Evolutionary conservation across 2,329 filamentous ascomycete species (phyloP), one percentile per base, ranked within the genome.

Genomic region (Pseudogymnoascus sp.): DNA sequence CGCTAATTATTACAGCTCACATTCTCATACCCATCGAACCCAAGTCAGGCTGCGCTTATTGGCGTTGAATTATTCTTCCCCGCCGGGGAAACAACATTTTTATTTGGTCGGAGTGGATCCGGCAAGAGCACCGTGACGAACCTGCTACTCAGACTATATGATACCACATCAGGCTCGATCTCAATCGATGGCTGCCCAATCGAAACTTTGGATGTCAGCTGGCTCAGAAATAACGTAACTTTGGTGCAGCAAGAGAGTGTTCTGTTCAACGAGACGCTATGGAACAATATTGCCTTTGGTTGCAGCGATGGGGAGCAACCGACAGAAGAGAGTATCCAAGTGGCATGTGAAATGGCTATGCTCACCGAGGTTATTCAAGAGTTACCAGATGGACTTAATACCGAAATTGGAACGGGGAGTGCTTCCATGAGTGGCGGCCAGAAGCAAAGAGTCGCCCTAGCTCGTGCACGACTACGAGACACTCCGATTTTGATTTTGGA

Each of bases 121-220:
- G 93, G 93, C 0, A 98, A 98, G 74, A 96, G 91, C 68, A 98
- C 93, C 0, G 72, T 98, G 1, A 87, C 89, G 1, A 91, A 91
- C 71, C 80, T 98, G 0, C 79, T 98, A 0, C 80, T 92, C 60
- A 84, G 87, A 11, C 89, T 96, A 68, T 96, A 97, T 71, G 78
- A 84, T 6, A 84, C 90, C 0, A 74, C 77, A 0, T 77, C 77
- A 0, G 93, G 93, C 0, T 74, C 82, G 0, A 86, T 97, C 14
- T 72, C 81, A 0, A 77, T 98, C 8, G 91, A 96, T 70, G 86
- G 83, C 0, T 72, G 81, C 1, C 76, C 84, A 0, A 76, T 95
- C 2, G 72, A 82, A n/a, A 77, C 76, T 0, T 75, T 97, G 0
- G 82, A 91, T 66, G 76, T 81, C 0, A 75, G 78, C 12, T 97